Conservation (phyloP, 2,329 filamentous ascomycete genomes). For the Purpureocillium lavendulum region DNA sequence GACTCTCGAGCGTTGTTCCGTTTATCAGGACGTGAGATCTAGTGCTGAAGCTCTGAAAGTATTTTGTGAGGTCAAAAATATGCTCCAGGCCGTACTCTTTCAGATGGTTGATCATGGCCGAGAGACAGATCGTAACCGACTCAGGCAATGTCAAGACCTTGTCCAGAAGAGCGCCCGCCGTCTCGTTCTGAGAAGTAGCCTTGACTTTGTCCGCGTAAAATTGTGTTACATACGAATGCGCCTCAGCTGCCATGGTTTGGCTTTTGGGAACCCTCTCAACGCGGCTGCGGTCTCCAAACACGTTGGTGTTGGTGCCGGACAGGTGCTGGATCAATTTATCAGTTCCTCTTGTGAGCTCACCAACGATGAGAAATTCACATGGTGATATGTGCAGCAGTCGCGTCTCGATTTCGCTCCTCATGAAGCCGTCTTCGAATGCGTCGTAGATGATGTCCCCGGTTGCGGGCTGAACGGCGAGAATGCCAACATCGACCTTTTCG, state of each 20-base stretch:
- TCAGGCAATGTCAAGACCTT: constrained; percentile 81
- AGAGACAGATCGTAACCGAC: constrained; percentile 82
- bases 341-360: constrained; percentile 79
- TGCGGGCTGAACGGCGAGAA: constrained; percentile 89
- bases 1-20: constrained; percentile 84
- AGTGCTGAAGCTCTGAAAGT: constrained; percentile 93
- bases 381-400: constrained; percentile 91
- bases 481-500: constrained; percentile 85
- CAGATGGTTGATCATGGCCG: constrained; percentile 91
- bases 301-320: constrained; percentile 80
- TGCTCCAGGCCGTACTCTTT: constrained; percentile 89
- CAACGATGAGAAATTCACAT: constrained; percentile 90
- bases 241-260: constrained; percentile 75
- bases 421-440: constrained; percentile 93
- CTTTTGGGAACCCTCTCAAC: constrained; percentile 70
- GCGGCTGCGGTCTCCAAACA: constrained; percentile 83
- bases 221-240: constrained; percentile 80
- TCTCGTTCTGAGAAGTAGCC: constrained; percentile 43
- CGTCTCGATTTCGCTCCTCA: constrained; percentile 94
- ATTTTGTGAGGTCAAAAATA: constrained; percentile 92
- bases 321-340: constrained; percentile 89
- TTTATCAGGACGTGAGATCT: constrained; percentile 93
- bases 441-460: constrained; percentile 97
- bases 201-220: constrained; percentile 89
- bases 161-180: constrained; percentile 62